Evolutionary conservation across 2,329 filamentous ascomycete species (phyloP).

Genomic region (Cyclaneusma minus): DNA sequence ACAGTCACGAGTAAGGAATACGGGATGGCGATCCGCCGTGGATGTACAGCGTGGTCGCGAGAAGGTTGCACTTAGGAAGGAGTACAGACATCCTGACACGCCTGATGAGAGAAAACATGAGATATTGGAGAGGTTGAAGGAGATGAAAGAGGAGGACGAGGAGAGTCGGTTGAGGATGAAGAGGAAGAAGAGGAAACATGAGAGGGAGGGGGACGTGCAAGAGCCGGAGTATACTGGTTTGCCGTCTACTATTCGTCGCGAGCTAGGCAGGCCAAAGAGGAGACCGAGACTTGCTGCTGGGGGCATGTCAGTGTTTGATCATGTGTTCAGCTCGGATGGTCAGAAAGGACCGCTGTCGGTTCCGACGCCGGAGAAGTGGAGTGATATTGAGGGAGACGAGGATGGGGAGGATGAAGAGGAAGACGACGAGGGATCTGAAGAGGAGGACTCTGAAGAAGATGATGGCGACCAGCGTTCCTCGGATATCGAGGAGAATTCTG

Average conservation of each 20-base stretch:
- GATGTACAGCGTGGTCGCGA: slow-evolving; percentile 8
- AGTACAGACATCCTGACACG: not conserved
- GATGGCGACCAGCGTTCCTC: too few relatives aligned
- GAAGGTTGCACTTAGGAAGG: slow-evolving; percentile 6
- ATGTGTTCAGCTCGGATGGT: not conserved
- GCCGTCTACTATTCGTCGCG: too few relatives aligned
- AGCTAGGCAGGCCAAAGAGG: slow-evolving; percentile 2
- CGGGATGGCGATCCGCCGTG: slow-evolving; percentile 8
- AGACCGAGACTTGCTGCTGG: slow-evolving; percentile 1
- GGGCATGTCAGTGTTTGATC: not conserved
- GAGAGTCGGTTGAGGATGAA: not conserved
- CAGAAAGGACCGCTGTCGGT: not conserved
- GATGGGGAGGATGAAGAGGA: slow-evolving; percentile 5
- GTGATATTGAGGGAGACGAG: slow-evolving; percentile 1
- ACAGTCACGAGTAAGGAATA: slow-evolving; percentile 14
- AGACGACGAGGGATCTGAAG: too few relatives aligned
- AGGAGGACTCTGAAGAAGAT: too few relatives aligned
- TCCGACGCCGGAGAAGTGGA: slow-evolving; percentile 2
- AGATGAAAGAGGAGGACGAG: slow-evolving; percentile 5
- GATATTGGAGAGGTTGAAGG: slow-evolving; percentile 1
- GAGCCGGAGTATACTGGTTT: too few relatives aligned
- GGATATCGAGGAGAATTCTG: too few relatives aligned
- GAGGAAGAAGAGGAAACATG: not conserved
- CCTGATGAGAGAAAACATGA: slow-evolving; percentile 2
- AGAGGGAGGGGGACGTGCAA: slow-evolving; percentile 1